Evolutionary conservation across 164 flowering plant genomes (phyloP).

Genomic region (Vitis rupestris): DNA sequence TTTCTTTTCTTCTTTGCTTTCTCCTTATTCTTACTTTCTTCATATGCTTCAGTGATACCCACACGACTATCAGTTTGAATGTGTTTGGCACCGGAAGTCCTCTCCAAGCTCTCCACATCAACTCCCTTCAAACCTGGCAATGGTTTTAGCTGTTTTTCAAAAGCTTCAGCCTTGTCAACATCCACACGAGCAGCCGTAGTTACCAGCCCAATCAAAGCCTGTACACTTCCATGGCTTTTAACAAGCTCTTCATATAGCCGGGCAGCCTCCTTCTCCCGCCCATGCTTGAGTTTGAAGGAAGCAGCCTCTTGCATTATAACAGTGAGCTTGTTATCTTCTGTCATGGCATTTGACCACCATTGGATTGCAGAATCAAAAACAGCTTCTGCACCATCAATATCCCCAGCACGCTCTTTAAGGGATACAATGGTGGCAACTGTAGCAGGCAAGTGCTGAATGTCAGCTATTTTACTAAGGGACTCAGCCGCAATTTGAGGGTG

Average conservation of each 20-base stretch:
- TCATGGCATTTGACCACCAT: conserved; percentile 86
- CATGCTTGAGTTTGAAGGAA: conserved; percentile 85
- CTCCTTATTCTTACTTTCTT: conserved; percentile 54
- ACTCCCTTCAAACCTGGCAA: conserved; percentile 68
- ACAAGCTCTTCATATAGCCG: conserved; percentile 68
- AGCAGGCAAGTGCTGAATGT: conserved; percentile 93
- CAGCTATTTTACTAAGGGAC: conserved; percentile 68
- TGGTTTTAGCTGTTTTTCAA: conserved; percentile 72
- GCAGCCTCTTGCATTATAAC: conserved; percentile 83
- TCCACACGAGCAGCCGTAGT: conserved; percentile 73
- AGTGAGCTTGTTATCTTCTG: conserved; percentile 64
- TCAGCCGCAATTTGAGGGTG: conserved; percentile 80
- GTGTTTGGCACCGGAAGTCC: conserved; percentile 79
- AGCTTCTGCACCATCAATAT: conserved; percentile 69
- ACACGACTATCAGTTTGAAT: conserved; percentile 31
- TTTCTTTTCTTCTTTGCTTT: conserved; percentile 88
- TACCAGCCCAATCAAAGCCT: conserved; percentile 81
- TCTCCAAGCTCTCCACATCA: conserved; percentile 79
- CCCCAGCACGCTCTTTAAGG: conserved; percentile 82
- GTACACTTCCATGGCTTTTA: conserved; percentile 63
- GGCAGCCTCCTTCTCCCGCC: conserved; percentile 73
- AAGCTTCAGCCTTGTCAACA: conserved; percentile 79
- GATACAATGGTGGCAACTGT: conserved; percentile 89
- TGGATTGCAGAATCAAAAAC: conserved; percentile 70
- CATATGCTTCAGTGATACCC: conserved; percentile 36